Percentiles rank a stretch among this genome's conserved stretches.
Conservation (phyloP, 2,329 filamentous ascomycete species). For the Verticillium tricorpus region DNA sequence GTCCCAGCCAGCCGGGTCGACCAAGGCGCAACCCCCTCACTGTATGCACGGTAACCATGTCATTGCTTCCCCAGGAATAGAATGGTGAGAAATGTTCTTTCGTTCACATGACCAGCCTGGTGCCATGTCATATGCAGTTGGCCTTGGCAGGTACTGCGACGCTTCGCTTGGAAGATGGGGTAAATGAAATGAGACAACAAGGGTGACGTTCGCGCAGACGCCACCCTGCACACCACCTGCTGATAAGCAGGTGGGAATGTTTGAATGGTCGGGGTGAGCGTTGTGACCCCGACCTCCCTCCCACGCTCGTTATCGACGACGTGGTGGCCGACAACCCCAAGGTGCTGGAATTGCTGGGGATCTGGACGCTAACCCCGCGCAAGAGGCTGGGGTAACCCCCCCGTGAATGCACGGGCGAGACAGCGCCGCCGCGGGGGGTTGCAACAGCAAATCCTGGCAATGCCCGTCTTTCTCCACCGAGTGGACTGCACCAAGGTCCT, state of each 20-base stretch:
- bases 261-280: not conserved
- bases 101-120: not conserved
- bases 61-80: not conserved
- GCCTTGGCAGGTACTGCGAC: not conserved
- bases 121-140: not conserved
- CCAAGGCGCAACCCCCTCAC: not conserved
- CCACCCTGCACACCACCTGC: not conserved
- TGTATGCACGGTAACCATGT: not conserved
- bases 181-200: not conserved
- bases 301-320: not conserved
- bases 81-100: not conserved
- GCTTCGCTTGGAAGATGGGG: not conserved
- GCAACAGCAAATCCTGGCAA: not conserved
- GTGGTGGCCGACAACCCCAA: not conserved
- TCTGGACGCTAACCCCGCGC: not conserved
- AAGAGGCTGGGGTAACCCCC: not conserved
- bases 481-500: not conserved
- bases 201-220: not conserved
- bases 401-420: not conserved
- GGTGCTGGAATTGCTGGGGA: not conserved
- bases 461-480: not conserved
- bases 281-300: not conserved
- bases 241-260: not conserved
- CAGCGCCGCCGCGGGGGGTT: not conserved
- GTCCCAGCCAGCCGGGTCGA: not conserved